These are phyloP conservation scores for Parathielavia hyrcaniae DNA, from an alignment of 495 filamentous ascomycete genomes.

Conservation along the genomic window DNA sequence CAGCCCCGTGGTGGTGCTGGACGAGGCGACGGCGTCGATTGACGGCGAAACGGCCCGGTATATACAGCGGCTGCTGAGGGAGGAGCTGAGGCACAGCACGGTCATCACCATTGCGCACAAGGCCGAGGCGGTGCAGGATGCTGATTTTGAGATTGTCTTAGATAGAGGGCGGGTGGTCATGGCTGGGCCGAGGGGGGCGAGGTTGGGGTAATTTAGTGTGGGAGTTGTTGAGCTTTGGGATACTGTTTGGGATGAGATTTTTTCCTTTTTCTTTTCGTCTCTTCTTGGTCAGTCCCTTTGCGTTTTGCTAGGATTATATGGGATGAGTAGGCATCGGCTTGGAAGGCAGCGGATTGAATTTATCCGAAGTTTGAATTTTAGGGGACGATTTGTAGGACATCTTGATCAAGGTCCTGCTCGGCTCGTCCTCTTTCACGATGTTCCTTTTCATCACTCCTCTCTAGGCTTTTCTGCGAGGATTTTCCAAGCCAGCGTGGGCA, in stretches of 20 bases:
- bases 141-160: slow-evolving; percentile 65
- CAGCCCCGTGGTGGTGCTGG: slow-evolving; percentile 58
- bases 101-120: slow-evolving; percentile 86
- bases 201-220: not conserved
- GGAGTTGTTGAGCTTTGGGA: not conserved
- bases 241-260: not conserved
- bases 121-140: slow-evolving; percentile 69
- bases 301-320: no score
- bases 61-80: slow-evolving; percentile 68
- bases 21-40: slow-evolving; percentile 83
- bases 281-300: no score
- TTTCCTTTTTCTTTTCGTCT: no score
- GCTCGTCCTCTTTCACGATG: no score
- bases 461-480: no score
- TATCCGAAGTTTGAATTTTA: no score
- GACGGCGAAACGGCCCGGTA: slow-evolving; percentile 69
- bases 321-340: no score
- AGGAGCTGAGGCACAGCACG: slow-evolving; percentile 70
- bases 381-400: no score
- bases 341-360: no score
- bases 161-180: slow-evolving; percentile 54
- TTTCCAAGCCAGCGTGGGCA: no score
- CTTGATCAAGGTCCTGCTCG: no score
- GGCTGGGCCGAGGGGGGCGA: slow-evolving; percentile 21
- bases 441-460: no score